Evolutionary conservation across 1,139 yeast genomes (phyloP), one percentile per base, ranked within the genome.

Genomic region (Candida frijolesensis): DNA sequence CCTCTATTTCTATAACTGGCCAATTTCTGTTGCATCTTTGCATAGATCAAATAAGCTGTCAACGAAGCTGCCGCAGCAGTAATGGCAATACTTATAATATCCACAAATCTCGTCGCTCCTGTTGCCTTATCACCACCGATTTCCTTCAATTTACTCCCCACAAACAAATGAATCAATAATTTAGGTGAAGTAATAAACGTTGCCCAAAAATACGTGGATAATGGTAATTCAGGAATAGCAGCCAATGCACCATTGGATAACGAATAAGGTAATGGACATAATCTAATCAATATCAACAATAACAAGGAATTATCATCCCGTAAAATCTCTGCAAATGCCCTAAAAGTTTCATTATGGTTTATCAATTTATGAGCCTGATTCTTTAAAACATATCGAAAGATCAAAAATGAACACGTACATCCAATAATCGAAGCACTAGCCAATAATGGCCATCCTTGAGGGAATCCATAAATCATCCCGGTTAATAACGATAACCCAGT

Each of bases 191-290:
- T 84, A 27, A 89, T 63, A 0, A 83, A 59, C 14, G 94, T 86
- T 1, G 97, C 96, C 40, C 84, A 64, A 7, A 85, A 73, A 65
- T 87, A 94, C 29, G 85, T 82, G 45, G 67, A 53, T 1, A 84
- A 71, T 0, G 85, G 74, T 15, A 91, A 76, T 30, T 89, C 87
- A 0, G 96, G 96, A 19, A 92, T 80, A 2, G 94, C 87, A 5
- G 96, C 94, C 57, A 94, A 76, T 0, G 96, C 97, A 4, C 97
- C 98, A 62, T 94, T 94, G 0, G 96, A 87, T 42, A 92, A 72
- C 3, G 97, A 89, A 64, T 92, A 94, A 0, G 99, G 98, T 60
- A 92, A 79, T 0, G 99, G 99, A 59, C 97, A 90, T 52, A 92
- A 68, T 50, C 97, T 75, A 42, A 94, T 79, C 64, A 92, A 75